Evolutionary conservation across 2,329 filamentous ascomycete species (phyloP), one percentile per base, ranked within the genome.

Genomic region (Cladophialophora psammophila): DNA sequence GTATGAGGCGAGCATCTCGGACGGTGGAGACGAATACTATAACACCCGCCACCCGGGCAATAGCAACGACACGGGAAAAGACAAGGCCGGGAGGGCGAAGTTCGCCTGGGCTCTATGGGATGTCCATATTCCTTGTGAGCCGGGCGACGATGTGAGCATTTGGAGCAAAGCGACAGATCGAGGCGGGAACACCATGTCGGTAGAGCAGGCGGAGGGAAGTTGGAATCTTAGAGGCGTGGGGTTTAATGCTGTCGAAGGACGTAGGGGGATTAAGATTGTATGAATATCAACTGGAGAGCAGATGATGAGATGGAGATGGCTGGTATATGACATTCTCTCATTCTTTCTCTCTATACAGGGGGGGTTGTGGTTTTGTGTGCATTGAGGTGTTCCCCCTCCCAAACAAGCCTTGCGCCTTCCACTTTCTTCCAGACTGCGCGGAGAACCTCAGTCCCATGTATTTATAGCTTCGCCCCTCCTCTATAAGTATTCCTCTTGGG

Each of bases 171-270:
- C 85, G 0, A 85, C 80, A 6, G 86, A 88, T 76, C 76, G 70
- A 38, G 82, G 77, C 18, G 85, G 85, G 3, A 85, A 87, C 72
- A 77, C 77, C 32, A 64, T 64, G 62, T n/a, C 48, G 26, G 86
- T 88, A 72, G 75, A 76, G 20, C 75, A 79, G 65, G 76, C 77
- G 58, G 64, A 62, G 60, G 79, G 81, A 2, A 75, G 81, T 71
- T 88, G 87, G 86, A 88, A 88, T 75, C 75, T 86, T 63, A 79
- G 86, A 62, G 86, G 86, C 0, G 85, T 88, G 5, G 85, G 80
- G 35, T 88, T 88, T 76, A 86, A 87, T 75, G 87, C 84, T 1
- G 88, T 84, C 76, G 86, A 86, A 1, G 83, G 64, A n/a, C 36
- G 64, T 50, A 61, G 36, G n/a, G 38, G 38, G 4, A 36, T 66